These are phyloP conservation scores for Helenozyma rhizophorensis DNA, from an alignment of 805 yeast species.

Conservation along the genomic window DNA sequence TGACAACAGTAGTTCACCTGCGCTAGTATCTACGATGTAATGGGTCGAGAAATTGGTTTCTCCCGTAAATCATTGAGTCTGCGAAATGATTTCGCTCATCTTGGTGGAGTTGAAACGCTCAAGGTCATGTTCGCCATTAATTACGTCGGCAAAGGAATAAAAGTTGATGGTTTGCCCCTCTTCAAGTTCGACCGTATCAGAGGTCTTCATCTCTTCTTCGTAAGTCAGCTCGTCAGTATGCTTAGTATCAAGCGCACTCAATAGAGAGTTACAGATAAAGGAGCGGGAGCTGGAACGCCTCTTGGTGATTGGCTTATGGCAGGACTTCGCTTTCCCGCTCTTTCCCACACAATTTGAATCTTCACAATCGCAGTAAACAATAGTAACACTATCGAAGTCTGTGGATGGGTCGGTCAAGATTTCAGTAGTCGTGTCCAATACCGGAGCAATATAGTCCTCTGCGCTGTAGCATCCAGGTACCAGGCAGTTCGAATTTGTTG, in stretches of 20 bases:
- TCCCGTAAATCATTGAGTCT: too few relatives aligned
- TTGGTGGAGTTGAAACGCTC: conserved; percentile 6
- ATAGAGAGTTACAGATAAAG: conserved; percentile 3
- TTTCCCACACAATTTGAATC: neutral
- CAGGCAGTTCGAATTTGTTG: conserved; percentile 1
- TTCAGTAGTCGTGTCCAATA: conserved; percentile 29
- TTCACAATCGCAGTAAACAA: conserved; percentile 13
- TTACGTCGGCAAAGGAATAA: conserved; percentile 30
- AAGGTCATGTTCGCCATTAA: conserved; percentile 17
- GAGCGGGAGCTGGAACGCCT: conserved; percentile 5
- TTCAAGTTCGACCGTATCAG: neutral
- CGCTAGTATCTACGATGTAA: too few relatives aligned
- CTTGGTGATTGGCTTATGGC: conserved; percentile 1
- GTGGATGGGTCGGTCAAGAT: conserved; percentile 24
- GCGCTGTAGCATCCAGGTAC: conserved; percentile 20
- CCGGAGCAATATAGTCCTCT: conserved; percentile 29
- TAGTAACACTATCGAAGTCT: conserved; percentile 20
- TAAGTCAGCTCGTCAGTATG: conserved; percentile 1
- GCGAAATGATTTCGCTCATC: conserved; percentile 5
- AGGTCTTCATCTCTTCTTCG: neutral
- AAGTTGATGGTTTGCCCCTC: conserved; percentile 22
- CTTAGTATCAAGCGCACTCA: conserved; percentile 3
- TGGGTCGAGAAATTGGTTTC: too few relatives aligned
- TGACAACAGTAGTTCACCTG: too few relatives aligned
- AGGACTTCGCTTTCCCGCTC: neutral